Evolutionary conservation across 2,329 filamentous ascomycete genomes (phyloP).

Genomic region (Apiospora sp.): DNA sequence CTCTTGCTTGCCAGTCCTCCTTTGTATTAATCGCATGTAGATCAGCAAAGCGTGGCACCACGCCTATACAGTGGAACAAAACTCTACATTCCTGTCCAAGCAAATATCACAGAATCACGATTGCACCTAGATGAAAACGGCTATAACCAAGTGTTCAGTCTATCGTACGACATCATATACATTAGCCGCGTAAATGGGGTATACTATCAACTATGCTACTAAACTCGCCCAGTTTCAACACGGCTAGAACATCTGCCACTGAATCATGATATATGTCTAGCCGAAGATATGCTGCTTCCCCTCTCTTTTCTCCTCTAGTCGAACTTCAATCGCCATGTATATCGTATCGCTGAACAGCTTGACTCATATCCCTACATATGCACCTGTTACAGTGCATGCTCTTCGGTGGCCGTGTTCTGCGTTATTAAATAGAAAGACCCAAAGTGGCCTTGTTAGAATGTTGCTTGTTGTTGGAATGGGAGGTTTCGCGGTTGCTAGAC

Average conservation of each 20-base stretch:
- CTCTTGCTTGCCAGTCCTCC: background rate
- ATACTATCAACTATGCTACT: slow-evolving; percentile 40
- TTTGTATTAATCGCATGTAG: background rate
- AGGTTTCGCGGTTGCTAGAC: background rate
- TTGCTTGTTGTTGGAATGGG: background rate
- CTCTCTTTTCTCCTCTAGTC: slow-evolving; percentile 25
- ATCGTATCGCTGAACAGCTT: slow-evolving; percentile 28
- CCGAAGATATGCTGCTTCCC: slow-evolving; percentile 31
- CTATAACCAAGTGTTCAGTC: slow-evolving; percentile 32
- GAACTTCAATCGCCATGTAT: slow-evolving; percentile 32
- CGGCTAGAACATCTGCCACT: background rate
- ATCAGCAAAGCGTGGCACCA: background rate
- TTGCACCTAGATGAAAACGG: background rate
- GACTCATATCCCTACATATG: slow-evolving; percentile 5
- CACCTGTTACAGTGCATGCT: background rate
- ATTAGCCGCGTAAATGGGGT: slow-evolving; percentile 43
- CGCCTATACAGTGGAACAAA: slow-evolving; percentile 5
- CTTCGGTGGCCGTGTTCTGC: slow-evolving; percentile 5
- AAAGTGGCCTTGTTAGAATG: slow-evolving; percentile 13
- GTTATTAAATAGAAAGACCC: slow-evolving; percentile 6
- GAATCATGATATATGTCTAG: slow-evolving; percentile 28
- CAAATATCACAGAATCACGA: background rate
- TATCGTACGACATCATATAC: slow-evolving; percentile 46
- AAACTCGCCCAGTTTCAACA: background rate
- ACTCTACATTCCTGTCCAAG: background rate